phyloP scores from a whole-genome alignment of 1,139 yeast species.

The Arxiozyma slooffiae region DNA sequence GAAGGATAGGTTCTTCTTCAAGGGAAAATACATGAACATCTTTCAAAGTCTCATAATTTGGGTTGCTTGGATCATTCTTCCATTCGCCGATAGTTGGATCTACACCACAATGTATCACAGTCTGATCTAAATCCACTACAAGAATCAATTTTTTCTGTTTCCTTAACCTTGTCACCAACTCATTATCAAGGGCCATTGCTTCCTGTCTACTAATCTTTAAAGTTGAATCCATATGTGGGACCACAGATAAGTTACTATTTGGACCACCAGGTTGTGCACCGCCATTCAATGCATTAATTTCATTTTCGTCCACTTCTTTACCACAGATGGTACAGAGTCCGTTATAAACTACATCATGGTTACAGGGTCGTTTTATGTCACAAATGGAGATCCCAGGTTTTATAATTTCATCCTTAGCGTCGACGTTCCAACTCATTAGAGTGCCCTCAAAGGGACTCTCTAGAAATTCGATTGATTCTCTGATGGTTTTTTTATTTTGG shows the following conservation, averaged over 20 bases:
- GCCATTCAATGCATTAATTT: constrained; percentile 34
- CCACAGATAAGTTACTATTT: constrained; percentile 66
- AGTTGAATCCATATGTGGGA: constrained; percentile 87
- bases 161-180: constrained; percentile 51
- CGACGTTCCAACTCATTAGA: constrained; percentile 42
- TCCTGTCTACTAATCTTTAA: constrained; percentile 75
- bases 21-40: constrained; percentile 71
- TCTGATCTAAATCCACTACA: constrained; percentile 95
- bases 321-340: constrained; percentile 96
- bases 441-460: constrained; percentile 80
- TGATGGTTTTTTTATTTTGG: constrained; percentile 16
- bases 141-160: constrained; percentile 63
- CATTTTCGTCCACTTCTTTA: constrained; percentile 66
- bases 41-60: constrained; percentile 73
- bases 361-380: constrained; percentile 67
- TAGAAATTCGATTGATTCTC: constrained; percentile 34
- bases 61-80: constrained; percentile 78
- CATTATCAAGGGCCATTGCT: constrained; percentile 73
- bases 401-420: constrained; percentile 50
- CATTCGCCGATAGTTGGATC: constrained; percentile 97
- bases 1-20: constrained; percentile 61
- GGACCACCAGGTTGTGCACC: constrained; percentile 28
- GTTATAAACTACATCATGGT: constrained; percentile 91
- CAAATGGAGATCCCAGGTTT: constrained; percentile 44
- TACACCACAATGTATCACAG: constrained; percentile 94